Base-by-base conservation (phyloP, 2,329 filamentous ascomycete species). In the Coniochaeta ligniaria region DNA sequence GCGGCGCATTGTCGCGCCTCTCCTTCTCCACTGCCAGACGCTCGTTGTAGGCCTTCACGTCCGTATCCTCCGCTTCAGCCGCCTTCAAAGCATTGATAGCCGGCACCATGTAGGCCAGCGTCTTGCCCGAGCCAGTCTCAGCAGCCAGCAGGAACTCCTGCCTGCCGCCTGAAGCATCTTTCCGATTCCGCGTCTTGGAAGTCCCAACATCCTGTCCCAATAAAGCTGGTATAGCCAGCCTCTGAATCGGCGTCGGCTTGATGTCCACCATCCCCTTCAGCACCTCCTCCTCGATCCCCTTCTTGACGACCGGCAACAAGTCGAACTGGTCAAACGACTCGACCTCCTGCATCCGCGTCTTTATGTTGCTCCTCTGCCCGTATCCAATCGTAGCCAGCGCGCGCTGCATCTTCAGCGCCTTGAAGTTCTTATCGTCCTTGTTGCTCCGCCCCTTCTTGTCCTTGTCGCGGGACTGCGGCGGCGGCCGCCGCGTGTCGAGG, bases 61-160 rank as follows among this genome's bases (percentile, higher is more conserved):
- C 80, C 1, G 73, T 72, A 64, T 92, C 88, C 14, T 77, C 73
- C 0, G 80, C 78, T 70, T 94, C 91, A 6, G 85, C 86, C 36
- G 84, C 78, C 76, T 99, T 99, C 68, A 99, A 75, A 9, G 91
- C 90, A 74, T 99, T 87, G 59, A 99, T 80, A 17, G 88, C 83
- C 0, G 95, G 96, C 6, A 97, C 75, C 6, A 98, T 78, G 71
- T 99, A 99, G 9, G 95, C 92, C 63, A 99, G 79, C 1, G 95
- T 99, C 79, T 99, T 99, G 62, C 95, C 95, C 0, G 95, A 98
- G 14, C 95, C 95, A 0, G 95, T 99, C 78, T 99, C 95, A 12
- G 95, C 95, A 4, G 95, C 95, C 57, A 99, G 80, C 14, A 99
- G 81, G 70, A 91, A 97, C 75, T 78, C 83, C 62, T 76, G 74